Evolutionary conservation across 768 basidiomycete genomes (phyloP).

Genomic region (Daedaleopsis sinensis): DNA sequence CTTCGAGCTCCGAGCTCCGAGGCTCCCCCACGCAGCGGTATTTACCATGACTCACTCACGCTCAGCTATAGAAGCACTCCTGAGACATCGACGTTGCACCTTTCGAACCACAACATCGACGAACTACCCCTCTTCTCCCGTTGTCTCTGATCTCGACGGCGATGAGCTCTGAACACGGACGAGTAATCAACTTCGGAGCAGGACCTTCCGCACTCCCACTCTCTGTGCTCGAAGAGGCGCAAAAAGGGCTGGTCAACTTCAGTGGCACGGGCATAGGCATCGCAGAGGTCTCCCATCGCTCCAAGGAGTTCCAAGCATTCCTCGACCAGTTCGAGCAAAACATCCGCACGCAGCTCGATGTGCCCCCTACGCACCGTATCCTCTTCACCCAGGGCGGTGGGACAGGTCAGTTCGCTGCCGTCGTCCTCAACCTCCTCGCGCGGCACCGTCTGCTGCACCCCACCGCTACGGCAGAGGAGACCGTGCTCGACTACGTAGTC

Average conservation of each 20-base stretch:
- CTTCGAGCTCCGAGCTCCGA: too few species aligned
- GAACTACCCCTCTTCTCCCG: background rate
- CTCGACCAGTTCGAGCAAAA: conserved; percentile 62
- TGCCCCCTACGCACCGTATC: conserved; percentile 83
- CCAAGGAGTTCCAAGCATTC: conserved; percentile 81
- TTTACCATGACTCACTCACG: background rate
- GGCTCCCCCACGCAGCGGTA: too few species aligned
- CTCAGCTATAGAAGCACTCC: too few species aligned
- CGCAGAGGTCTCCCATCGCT: conserved; percentile 95
- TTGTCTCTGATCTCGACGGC: background rate
- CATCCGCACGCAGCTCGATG: conserved; percentile 74
- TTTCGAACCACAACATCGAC: conserved; percentile 1
- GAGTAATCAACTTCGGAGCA: conserved; percentile 89
- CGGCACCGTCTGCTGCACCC: conserved; percentile 79
- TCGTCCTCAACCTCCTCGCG: conserved; percentile 90
- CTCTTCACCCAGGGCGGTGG: conserved; percentile 97
- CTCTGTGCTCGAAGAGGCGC: conserved; percentile 82
- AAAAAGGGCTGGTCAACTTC: conserved; percentile 88
- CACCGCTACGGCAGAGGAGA: conserved; percentile 52
- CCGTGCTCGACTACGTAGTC: conserved; percentile 83
- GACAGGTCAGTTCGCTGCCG: conserved; percentile 87
- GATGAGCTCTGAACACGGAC: conserved; percentile 28
- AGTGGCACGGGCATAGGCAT: conserved; percentile 91
- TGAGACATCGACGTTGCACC: background rate
- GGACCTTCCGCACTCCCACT: conserved; percentile 93